Evolutionary conservation across 345 rosid genomes (phyloP).

Genomic region (Anacardium occidentale): DNA sequence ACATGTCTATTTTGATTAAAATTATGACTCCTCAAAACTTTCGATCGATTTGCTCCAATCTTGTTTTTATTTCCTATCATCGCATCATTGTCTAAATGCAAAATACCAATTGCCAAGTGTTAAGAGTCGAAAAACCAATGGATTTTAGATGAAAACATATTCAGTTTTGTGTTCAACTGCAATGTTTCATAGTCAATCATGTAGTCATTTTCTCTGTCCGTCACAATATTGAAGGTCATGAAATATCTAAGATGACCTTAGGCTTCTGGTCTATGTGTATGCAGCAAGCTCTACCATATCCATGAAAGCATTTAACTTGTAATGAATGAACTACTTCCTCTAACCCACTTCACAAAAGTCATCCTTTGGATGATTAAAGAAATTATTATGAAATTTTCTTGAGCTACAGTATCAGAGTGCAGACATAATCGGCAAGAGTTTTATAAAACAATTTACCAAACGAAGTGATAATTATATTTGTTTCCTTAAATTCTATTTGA

Average conservation of each 20-base stretch:
- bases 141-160: not conserved
- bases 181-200: not conserved
- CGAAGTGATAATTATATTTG: not conserved
- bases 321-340: too few relatives aligned
- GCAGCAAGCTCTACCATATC: too few relatives aligned
- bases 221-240: not conserved
- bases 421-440: not conserved
- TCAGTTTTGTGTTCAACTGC: not conserved
- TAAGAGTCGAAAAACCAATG: not conserved
- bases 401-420: not conserved
- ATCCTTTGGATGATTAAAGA: not conserved
- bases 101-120: not conserved
- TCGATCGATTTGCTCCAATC: conserved; percentile 23
- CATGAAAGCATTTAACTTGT: too few relatives aligned
- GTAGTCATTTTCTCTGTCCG: not conserved
- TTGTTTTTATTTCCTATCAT: conserved; percentile 46
- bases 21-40: conserved; percentile 31
- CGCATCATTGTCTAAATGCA: conserved; percentile 49
- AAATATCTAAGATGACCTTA: too few relatives aligned
- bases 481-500: not conserved
- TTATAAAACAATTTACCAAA: not conserved
- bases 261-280: too few relatives aligned
- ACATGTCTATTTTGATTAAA: conserved; percentile 30
- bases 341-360: too few relatives aligned
- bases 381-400: not conserved